Evolutionary conservation across 2,329 filamentous ascomycete species (phyloP).

Genomic region (Aspergillus vadensis): DNA sequence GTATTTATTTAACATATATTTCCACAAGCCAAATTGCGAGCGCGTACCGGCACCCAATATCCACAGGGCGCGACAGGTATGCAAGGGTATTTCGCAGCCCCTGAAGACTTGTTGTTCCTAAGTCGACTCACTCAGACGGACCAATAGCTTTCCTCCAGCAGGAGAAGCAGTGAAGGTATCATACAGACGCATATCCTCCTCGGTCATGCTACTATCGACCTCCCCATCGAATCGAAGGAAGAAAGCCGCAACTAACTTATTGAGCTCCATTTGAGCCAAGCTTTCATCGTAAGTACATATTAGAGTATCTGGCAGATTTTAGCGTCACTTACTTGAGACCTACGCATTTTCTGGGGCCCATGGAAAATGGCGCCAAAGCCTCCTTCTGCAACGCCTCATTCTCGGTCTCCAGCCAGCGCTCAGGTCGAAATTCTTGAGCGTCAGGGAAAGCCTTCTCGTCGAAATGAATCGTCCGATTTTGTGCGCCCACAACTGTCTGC

Average conservation of each 20-base stretch:
- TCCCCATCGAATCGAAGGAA: neutral
- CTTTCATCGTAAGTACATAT: neutral
- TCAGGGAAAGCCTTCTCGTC: neutral
- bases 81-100: neutral
- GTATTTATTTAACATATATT: too few species aligned
- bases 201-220: neutral
- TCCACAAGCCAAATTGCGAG: too few species aligned
- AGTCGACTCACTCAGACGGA: too few species aligned
- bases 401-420: neutral
- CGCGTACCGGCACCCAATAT: too few species aligned
- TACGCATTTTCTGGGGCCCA: neutral
- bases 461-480: neutral
- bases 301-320: neutral
- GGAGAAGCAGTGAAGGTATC: neutral
- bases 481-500: neutral
- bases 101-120: too few species aligned
- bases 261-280: constrained; percentile 2
- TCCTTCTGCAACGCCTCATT: neutral
- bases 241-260: neutral
- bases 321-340: neutral
- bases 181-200: neutral
- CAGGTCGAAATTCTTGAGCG: neutral
- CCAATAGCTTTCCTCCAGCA: neutral
- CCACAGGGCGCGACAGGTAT: neutral
- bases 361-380: neutral